Evolutionary conservation across 2,329 filamentous ascomycete species (phyloP), one percentile per base, ranked within the genome.

Genomic region (Stemphylium lycopersici): DNA sequence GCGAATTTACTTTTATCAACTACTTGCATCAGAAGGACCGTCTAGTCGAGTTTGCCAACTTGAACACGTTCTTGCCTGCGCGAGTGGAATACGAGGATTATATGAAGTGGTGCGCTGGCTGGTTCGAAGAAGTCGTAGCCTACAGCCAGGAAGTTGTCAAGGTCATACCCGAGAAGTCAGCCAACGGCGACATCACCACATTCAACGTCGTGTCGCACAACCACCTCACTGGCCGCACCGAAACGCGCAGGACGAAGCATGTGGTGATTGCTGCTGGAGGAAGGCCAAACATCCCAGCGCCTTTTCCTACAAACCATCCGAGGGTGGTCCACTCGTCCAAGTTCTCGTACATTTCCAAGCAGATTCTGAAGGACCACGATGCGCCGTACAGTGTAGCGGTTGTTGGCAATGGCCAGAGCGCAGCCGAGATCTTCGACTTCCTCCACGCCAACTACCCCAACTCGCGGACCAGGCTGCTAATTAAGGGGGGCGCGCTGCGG

Each of bases 71-170:
- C 78, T 78, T 96, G 29, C 93, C 93, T 0, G 87, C 90, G 26
- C 86, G 93, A 22, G 81, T 89, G 57, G 93, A 98, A 78, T 98
- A 96, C 70, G 93, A 97, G 74, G 93, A 96, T 76, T 98, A 98
- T 77, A 87, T 98, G 76, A 85, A 89, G 58, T 98, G 93, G 93
- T 96, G 91, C 72, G 90, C 93, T 11, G 81, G 84, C 56, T 87
- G 88, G 71, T 98, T 98, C 69, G 84, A 83, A 44, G 76, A 87
- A 58, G 78, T 89, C 38, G 90, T 96, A 42, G 82, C 82, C 43
- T 98, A 97, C 72, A 84, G 85, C 56, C 87, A 88, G 66, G 89
- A 96, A 73, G 93, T 95, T 3, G 71, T 90, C 33, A 83, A 87
- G 16, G 84, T 96, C 15, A 79, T 85, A 6, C 88, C 90, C 0